Base-by-base conservation (phyloP, 2,329 filamentous ascomycete genomes). In the Ampelomyces quisqualis region DNA sequence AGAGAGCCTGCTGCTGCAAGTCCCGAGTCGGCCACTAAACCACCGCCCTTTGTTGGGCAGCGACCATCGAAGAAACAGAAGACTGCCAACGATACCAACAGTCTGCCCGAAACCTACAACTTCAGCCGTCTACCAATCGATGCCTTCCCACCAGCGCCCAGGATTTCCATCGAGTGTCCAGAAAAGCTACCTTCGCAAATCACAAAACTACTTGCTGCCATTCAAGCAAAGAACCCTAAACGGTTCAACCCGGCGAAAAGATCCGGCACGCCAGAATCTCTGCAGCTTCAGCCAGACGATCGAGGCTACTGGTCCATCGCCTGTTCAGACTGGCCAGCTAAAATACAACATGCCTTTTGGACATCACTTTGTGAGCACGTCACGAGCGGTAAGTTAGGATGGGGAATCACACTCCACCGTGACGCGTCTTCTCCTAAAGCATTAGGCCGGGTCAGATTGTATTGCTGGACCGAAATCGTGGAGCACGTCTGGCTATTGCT, bases 271-370 rank as follows among this genome's bases (percentile, higher is more conserved):
- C 68, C 85, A 68, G 75, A 2, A 67, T 69, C n/a, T n/a, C n/a
- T n/a, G n/a, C n/a, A n/a, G n/a, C n/a, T n/a, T n/a, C n/a, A n/a
- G n/a, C n/a, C n/a, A 0, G 77, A 85, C 24, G 89, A 95, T 63
- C 77, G 90, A 11, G 90, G 90, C 0, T 82, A 86, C 66, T 96
- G 90, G 90, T 65, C 74, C 2, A 57, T 95, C 4, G 72, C 82
- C 49, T 82, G 78, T 51, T 59, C 67, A 0, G 35, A 53, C 1
- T 89, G 85, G 85, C 60, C 70, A 0, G 37, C 60, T 0, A 63
- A 68, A 0, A 57, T 75, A 3, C 77, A 79, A 34, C 62, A 71
- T 11, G 69, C 74, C 2, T 76, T 82, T 6, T 90, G 86, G 85
- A 65, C 69, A 0, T 82, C 78, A 35, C 68, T 90, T 17, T 72